A percentile compares a stretch with the other conserved stretches of the same genome.
phyloP scores from a whole-genome alignment of 345 rosid genomes.

The Sonneratia alba region DNA sequence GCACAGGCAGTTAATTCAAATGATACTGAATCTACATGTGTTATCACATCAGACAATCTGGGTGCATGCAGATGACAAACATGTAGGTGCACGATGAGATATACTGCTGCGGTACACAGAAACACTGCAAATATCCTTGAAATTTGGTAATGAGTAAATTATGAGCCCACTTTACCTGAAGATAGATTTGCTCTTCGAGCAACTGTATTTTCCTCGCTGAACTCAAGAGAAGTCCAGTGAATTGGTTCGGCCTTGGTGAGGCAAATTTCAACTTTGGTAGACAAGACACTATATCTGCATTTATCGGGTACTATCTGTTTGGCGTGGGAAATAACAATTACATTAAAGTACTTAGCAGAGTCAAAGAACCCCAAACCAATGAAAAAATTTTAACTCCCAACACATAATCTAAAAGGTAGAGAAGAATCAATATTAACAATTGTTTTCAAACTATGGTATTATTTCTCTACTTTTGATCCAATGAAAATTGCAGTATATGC shows the following conservation, averaged over 20 bases:
- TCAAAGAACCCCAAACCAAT: not conserved
- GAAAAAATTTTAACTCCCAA: not conserved
- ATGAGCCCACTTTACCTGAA: conserved; percentile 26
- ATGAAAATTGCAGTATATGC: not conserved
- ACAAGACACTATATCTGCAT: conserved; percentile 56
- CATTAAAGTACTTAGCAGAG: not conserved
- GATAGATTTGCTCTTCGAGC: conserved; percentile 26
- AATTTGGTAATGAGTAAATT: too few relatives aligned
- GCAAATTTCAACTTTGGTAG: conserved; percentile 78
- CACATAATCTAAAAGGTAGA: not conserved
- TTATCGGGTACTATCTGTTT: conserved; percentile 64
- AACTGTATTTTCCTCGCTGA: conserved; percentile 31
- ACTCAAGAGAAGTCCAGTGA: conserved; percentile 83
- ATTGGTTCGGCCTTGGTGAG: conserved; percentile 69
- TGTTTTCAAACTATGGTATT: not conserved
- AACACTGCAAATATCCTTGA: too few relatives aligned
- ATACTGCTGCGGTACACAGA: not conserved
- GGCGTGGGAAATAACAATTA: not conserved
- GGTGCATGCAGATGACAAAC: not conserved
- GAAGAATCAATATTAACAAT: not conserved
- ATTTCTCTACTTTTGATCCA: not conserved
- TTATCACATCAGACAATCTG: not conserved
- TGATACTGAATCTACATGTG: not conserved
- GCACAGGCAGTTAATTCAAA: not conserved
- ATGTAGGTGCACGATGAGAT: not conserved